Conservation (phyloP, 192 early-diverging fungal species). For the Mortierella alpina region DNA sequence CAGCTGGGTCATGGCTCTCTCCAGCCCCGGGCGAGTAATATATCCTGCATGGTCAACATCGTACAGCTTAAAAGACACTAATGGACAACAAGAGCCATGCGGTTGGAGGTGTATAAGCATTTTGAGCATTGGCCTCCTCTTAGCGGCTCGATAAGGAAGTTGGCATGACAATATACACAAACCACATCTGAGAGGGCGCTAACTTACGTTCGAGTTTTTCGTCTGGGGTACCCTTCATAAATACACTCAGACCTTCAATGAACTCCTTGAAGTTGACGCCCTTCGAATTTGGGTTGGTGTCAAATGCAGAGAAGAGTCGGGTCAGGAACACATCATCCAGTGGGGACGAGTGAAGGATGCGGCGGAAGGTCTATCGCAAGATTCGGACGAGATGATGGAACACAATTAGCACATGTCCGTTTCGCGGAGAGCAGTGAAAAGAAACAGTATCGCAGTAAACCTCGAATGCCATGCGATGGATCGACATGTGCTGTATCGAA, state of each 20-base stretch:
- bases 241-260: constrained; percentile 74
- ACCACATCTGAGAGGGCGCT: too few species aligned
- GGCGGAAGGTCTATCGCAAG: constrained; percentile 37
- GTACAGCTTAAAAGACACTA: constrained; percentile 84
- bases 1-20: constrained; percentile 79
- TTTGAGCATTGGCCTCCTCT: constrained; percentile 29
- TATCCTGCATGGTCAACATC: constrained; percentile 83
- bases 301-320: constrained; percentile 83
- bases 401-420: background rate
- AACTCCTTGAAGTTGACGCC: constrained; percentile 61
- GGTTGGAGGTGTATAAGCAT: too few species aligned
- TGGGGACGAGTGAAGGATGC: constrained; percentile 60
- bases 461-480: too few species aligned
- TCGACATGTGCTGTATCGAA: too few species aligned
- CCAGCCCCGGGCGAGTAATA: constrained; percentile 77
- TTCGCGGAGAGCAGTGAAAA: background rate
- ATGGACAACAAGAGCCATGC: background rate
- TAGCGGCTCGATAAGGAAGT: background rate
- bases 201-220: constrained; percentile 79
- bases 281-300: constrained; percentile 63
- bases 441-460: constrained; percentile 8
- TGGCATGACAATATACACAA: background rate
- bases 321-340: constrained; percentile 79
- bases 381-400: background rate
- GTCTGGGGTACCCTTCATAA: constrained; percentile 81